Conservation (phyloP, 1,284 basidiomycete genomes). For the Irpex sp. region DNA sequence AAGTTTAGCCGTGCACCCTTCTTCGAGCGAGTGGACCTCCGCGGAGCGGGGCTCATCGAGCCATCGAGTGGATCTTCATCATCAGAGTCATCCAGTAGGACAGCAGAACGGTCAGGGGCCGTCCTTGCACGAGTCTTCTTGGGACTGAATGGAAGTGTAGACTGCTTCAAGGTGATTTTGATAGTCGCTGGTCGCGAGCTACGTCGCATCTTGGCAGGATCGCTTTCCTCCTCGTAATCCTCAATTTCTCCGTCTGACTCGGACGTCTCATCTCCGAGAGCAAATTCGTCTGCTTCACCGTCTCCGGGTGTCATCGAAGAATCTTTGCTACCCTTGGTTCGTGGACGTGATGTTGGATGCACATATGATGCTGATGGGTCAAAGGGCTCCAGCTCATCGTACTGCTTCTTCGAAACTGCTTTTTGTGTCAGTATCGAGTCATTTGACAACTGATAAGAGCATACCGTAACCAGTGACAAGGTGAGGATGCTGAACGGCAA, state of each 20-base stretch:
- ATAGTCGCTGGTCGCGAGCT: constrained; percentile 11
- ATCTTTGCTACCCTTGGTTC: constrained; percentile 1
- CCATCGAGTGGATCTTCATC: constrained; percentile 28
- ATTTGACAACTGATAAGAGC: constrained; percentile 14
- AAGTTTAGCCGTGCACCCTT: constrained; percentile 23
- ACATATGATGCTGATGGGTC: constrained; percentile 59
- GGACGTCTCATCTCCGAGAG: constrained; percentile 10
- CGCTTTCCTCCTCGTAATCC: constrained; percentile 16
- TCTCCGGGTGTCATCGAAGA: constrained; percentile 9
- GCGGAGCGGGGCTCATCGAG: constrained; percentile 1
- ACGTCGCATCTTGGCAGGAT: constrained; percentile 9
- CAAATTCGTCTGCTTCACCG: constrained; percentile 7
- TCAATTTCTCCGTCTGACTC: constrained; percentile 18
- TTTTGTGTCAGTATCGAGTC: background rate
- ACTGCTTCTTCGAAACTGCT: constrained; percentile 41
- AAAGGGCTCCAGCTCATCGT: constrained; percentile 44
- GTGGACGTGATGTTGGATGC: constrained; percentile 51
- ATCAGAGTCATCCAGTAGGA: constrained; percentile 37
- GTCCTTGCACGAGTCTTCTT: constrained; percentile 47
- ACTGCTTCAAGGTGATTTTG: constrained; percentile 16
- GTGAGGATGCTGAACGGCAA: constrained; percentile 37
- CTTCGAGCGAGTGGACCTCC: constrained; percentile 24
- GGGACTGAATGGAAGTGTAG: constrained; percentile 56
- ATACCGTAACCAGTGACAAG: constrained; percentile 58
- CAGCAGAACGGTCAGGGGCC: constrained; percentile 14